phyloP scores from a whole-genome alignment of 139 green algal genomes.

The Microglena sp. region DNA sequence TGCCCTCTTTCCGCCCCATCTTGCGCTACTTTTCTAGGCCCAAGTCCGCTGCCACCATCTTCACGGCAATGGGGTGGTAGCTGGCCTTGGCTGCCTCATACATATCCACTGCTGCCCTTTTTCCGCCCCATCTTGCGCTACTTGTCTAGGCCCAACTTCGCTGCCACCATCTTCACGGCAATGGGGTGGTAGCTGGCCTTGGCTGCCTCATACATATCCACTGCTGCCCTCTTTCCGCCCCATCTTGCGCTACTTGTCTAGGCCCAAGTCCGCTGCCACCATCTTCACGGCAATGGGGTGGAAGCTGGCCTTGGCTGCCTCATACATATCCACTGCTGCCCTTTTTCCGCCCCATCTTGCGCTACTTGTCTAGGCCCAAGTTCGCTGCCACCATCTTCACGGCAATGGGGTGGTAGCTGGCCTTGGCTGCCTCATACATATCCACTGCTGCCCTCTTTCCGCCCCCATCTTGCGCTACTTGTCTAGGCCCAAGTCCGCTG shows the following conservation, averaged over 20 bases:
- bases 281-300: constrained; percentile 84
- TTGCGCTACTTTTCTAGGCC: too few species aligned
- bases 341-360: too few species aligned
- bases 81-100: constrained; percentile 33
- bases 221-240: constrained; percentile 36
- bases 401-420: constrained; percentile 79
- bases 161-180: constrained; percentile 68
- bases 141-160: constrained; percentile 58
- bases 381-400: constrained; percentile 71
- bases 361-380: too few species aligned
- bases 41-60: constrained; percentile 72
- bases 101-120: constrained; percentile 45
- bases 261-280: constrained; percentile 52
- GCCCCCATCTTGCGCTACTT: too few species aligned
- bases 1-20: too few species aligned
- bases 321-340: too few species aligned
- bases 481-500: constrained; percentile 52
- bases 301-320: too few species aligned
- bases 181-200: constrained; percentile 75
- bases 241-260: too few species aligned
- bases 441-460: constrained; percentile 38
- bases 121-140: constrained; percentile 29
- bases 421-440: constrained; percentile 41
- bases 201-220: constrained; percentile 48
- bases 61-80: constrained; percentile 83